phyloP scores from a whole-genome alignment of 305 asterid genomes.

The Ruellia speciosa region DNA sequence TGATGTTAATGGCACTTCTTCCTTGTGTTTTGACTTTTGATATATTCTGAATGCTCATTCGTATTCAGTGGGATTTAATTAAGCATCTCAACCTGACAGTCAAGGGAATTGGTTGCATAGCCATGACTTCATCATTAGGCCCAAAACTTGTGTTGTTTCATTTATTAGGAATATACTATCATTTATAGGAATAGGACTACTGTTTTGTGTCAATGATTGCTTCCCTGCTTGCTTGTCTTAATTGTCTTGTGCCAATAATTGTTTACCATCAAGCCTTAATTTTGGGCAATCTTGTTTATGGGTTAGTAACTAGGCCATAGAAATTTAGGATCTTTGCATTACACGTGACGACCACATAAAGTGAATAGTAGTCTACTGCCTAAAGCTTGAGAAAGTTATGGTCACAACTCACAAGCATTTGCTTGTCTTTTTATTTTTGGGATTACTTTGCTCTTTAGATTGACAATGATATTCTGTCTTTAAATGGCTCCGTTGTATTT shows the following conservation, averaged over 20 bases:
- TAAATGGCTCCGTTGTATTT: not conserved
- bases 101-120: not conserved
- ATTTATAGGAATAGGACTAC: not conserved
- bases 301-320: constrained; percentile 8
- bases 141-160: not conserved
- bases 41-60: constrained; percentile 5
- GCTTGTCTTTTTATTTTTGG: not conserved
- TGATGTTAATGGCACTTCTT: not conserved
- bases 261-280: constrained; percentile 6
- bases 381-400: constrained; percentile 11
- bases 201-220: constrained; percentile 5
- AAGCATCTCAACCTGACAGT: constrained; percentile 1
- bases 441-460: not conserved
- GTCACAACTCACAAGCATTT: constrained; percentile 16
- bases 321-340: constrained; percentile 11
- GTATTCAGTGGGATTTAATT: not conserved
- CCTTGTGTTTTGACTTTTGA: not conserved
- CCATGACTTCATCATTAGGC: not conserved
- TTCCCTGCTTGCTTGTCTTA: constrained; percentile 3
- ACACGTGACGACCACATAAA: constrained; percentile 11
- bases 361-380: constrained; percentile 8
- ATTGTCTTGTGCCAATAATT: constrained; percentile 6
- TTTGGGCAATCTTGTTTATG: constrained; percentile 3
- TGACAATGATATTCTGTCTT: not conserved
- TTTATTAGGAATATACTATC: not conserved